A percentile compares a stretch with the other conserved stretches of the same genome.
phyloP scores from a whole-genome alignment of 106 monocot genomes.

The Narthecium ossifragum region DNA sequence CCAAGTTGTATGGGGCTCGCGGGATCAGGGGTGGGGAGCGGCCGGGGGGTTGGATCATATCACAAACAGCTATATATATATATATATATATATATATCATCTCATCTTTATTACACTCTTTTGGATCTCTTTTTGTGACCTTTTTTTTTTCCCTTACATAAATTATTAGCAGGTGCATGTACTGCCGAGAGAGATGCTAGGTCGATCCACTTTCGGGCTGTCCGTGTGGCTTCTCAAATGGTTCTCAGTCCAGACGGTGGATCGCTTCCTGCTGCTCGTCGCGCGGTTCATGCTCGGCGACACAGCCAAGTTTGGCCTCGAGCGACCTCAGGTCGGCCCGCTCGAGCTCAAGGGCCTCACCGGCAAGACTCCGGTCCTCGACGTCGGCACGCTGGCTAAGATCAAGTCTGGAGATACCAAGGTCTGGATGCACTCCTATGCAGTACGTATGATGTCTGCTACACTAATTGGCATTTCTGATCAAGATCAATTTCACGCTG shows the following conservation, averaged over 20 bases:
- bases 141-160: background rate
- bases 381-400: slow-evolving; percentile 68
- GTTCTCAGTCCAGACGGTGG: slow-evolving; percentile 38
- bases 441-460: too few relatives aligned
- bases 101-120: slow-evolving; percentile 7
- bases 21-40: background rate
- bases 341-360: slow-evolving; percentile 53
- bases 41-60: background rate
- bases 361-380: slow-evolving; percentile 78
- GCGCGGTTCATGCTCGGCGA: slow-evolving; percentile 50
- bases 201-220: slow-evolving; percentile 64
- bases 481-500: background rate
- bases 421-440: slow-evolving; percentile 11
- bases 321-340: slow-evolving; percentile 52
- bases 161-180: slow-evolving; percentile 47
- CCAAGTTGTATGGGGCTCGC: background rate
- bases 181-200: slow-evolving; percentile 65
- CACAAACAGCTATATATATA: slow-evolving; percentile 8
- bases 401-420: slow-evolving; percentile 64
- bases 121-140: background rate
- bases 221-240: slow-evolving; percentile 67
- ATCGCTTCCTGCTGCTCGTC: slow-evolving; percentile 42
- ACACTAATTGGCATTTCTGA: background rate
- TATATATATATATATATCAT: too few relatives aligned
- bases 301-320: slow-evolving; percentile 36